phyloP scores from a whole-genome alignment of 345 rosid genomes.

The Zanthoxylum bungeanum region DNA sequence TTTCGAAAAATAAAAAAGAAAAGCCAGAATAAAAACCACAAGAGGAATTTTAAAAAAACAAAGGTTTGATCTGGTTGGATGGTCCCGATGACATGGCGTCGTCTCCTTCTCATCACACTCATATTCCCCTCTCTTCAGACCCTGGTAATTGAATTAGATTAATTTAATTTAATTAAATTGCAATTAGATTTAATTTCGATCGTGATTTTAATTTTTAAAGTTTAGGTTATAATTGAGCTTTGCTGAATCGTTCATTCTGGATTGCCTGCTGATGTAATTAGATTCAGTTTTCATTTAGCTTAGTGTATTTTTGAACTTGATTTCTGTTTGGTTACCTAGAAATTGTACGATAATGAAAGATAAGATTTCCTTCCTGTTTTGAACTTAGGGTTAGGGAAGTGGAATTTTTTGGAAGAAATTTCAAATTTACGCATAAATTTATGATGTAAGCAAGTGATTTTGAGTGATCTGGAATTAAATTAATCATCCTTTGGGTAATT shows the following conservation, averaged over 20 bases:
- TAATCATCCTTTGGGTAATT: neutral
- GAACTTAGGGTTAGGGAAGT: neutral
- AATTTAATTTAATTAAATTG: neutral
- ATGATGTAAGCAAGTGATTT: neutral
- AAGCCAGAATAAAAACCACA: neutral
- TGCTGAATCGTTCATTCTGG: neutral
- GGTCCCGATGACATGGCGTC: constrained; percentile 54
- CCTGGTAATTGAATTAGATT: constrained; percentile 26
- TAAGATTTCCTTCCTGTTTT: neutral
- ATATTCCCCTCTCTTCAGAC: constrained; percentile 48
- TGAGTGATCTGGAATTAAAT: neutral
- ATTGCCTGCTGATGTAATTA: neutral
- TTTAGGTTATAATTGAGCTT: neutral
- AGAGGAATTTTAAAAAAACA: neutral
- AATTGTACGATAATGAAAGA: neutral
- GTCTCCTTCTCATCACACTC: constrained; percentile 48
- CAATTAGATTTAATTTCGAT: constrained; percentile 1
- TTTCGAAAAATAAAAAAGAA: neutral
- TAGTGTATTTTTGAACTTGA: neutral
- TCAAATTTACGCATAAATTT: neutral
- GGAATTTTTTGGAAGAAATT: neutral
- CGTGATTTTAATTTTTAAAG: neutral
- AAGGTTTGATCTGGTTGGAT: constrained; percentile 27
- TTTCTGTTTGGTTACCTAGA: constrained; percentile 10
- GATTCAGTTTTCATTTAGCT: neutral